Percentiles rank a stretch among this genome's conserved stretches.
These are phyloP conservation scores for Solanum chiquidenum DNA, from an alignment of 257 asterid species.

Conservation along the genomic window DNA sequence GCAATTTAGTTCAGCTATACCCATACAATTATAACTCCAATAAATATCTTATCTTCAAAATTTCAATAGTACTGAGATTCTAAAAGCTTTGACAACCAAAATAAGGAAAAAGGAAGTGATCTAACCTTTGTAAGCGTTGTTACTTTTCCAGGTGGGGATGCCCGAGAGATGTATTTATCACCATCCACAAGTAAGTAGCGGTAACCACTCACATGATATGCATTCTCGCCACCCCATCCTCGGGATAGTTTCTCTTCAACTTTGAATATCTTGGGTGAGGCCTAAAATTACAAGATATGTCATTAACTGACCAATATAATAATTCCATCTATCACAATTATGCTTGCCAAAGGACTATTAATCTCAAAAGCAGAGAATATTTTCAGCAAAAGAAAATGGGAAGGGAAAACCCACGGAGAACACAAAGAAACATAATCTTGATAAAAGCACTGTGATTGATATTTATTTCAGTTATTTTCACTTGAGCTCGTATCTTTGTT, in stretches of 20 bases:
- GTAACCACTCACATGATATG: constrained; percentile 93
- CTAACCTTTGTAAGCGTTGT: constrained; percentile 82
- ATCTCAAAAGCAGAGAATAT: background rate
- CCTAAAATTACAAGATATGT: constrained; percentile 37
- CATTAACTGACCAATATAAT: background rate
- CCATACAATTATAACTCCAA: background rate
- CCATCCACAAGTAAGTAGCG: constrained; percentile 88
- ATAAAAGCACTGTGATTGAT: background rate
- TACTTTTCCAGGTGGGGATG: constrained; percentile 97
- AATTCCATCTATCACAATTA: background rate
- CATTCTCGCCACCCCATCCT: constrained; percentile 99
- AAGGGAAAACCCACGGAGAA: background rate
- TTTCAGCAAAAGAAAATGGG: background rate
- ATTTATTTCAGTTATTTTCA: background rate
- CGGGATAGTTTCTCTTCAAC: constrained; percentile 93
- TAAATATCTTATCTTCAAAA: background rate
- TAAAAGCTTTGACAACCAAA: background rate
- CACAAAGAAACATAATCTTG: background rate
- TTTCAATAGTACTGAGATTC: background rate
- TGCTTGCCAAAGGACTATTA: background rate
- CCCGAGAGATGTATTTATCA: constrained; percentile 66
- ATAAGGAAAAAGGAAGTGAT: background rate
- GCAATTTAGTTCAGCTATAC: background rate
- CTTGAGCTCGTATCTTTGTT: background rate
- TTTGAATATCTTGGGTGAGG: constrained; percentile 47